Percentiles rank a stretch among this genome's conserved stretches.
Conservation (phyloP, 2,329 filamentous ascomycete genomes). For the Pseudogymnoascus sp. region DNA sequence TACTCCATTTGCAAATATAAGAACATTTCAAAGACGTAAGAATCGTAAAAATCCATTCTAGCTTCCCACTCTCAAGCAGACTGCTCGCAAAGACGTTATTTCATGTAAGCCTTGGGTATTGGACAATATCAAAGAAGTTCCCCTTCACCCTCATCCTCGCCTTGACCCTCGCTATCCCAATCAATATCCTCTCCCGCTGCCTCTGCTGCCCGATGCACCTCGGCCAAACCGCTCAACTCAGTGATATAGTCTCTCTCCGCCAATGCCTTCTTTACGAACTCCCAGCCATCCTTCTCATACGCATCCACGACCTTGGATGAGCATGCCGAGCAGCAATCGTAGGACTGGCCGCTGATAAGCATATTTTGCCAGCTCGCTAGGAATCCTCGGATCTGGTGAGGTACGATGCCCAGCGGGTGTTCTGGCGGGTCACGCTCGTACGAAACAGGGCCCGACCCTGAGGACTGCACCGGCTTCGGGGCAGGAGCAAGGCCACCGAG, state of each 20-base stretch:
- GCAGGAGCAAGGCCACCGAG: constrained; percentile 54
- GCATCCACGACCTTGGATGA: constrained; percentile 60
- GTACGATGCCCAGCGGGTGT: constrained; percentile 61
- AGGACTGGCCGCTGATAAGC: constrained; percentile 64
- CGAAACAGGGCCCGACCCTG: constrained; percentile 24
- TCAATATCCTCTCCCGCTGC: constrained; percentile 44
- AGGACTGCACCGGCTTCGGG: constrained; percentile 34
- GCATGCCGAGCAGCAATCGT: constrained; percentile 75
- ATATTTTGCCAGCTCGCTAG: constrained; percentile 67
- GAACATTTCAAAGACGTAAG: background rate
- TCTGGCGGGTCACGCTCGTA: constrained; percentile 49
- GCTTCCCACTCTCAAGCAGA: background rate
- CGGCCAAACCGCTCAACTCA: constrained; percentile 65
- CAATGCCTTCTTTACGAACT: constrained; percentile 66
- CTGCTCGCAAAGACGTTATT: constrained; percentile 4
- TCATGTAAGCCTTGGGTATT: constrained; percentile 6
- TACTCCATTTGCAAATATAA: constrained; percentile 1
- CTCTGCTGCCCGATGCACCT: constrained; percentile 57
- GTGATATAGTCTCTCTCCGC: constrained; percentile 71
- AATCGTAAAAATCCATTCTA: background rate
- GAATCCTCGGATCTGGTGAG: constrained; percentile 75
- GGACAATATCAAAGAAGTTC: constrained; percentile 15
- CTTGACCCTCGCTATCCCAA: constrained; percentile 45
- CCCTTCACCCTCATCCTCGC: constrained; percentile 45
- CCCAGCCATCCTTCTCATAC: constrained; percentile 64